These are phyloP conservation scores for Plasmodium falciparum DNA, from an alignment of 169 alveolate genomes.

Conservation along the genomic window DNA sequence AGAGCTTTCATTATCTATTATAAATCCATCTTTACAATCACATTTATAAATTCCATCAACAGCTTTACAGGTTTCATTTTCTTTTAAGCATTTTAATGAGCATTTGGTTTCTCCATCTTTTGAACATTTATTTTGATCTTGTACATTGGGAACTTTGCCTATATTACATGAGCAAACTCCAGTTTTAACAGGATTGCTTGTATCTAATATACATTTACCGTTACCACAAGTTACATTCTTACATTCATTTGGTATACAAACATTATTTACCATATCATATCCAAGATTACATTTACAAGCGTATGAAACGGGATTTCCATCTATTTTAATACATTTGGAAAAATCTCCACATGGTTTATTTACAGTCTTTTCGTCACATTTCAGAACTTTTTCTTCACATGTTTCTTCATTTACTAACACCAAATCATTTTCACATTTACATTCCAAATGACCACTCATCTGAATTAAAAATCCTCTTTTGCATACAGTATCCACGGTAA, in stretches of 20 bases:
- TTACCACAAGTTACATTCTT: conserved; percentile 13
- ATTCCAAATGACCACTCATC: conserved; percentile 65
- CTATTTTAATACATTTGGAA: conserved; percentile 5
- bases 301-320: not conserved
- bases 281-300: conserved; percentile 11
- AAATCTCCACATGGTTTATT: conserved; percentile 48
- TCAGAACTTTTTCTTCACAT: conserved; percentile 32
- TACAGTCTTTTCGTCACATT: conserved; percentile 14
- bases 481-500: conserved; percentile 30
- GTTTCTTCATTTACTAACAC: conserved; percentile 8
- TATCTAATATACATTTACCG: conserved; percentile 49
- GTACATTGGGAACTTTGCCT: conserved; percentile 32
- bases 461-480: conserved; percentile 45
- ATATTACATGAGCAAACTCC: conserved; percentile 41
- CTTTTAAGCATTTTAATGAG: conserved; percentile 20
- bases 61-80: conserved; percentile 39
- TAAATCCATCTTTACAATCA: conserved; percentile 45
- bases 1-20: conserved; percentile 6
- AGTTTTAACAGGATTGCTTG: not conserved
- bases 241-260: conserved; percentile 32
- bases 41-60: conserved; percentile 31
- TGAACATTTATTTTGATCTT: conserved; percentile 29
- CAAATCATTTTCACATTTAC: conserved; percentile 27
- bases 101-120: conserved; percentile 50
- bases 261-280: not conserved